These are phyloP conservation scores for Kodamaea sp. DNA, from an alignment of 1,139 yeast genomes.

Conservation along the genomic window DNA sequence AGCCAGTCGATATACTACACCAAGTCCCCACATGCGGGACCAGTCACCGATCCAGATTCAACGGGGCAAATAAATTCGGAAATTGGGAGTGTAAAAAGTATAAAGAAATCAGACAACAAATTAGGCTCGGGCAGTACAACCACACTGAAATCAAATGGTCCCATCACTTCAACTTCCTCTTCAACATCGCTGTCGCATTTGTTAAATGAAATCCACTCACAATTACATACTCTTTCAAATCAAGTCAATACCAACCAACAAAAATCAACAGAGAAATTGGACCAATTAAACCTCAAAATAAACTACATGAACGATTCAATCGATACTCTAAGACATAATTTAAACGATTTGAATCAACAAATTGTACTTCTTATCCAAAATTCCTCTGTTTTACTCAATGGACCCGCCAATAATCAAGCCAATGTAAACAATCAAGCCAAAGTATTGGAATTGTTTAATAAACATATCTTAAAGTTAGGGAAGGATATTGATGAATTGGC, in stretches of 20 bases:
- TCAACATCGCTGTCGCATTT: background rate
- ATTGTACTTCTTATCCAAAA: slow-evolving; percentile 12
- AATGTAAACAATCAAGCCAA: slow-evolving; percentile 9
- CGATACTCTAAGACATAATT: slow-evolving; percentile 12
- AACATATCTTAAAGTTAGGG: slow-evolving; percentile 21
- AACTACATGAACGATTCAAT: slow-evolving; percentile 26
- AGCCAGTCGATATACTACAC: slow-evolving; percentile 12
- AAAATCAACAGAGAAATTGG: slow-evolving; percentile 21
- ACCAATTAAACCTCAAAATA: slow-evolving; percentile 23
- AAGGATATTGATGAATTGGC: slow-evolving; percentile 24
- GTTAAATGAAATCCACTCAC: slow-evolving; percentile 11
- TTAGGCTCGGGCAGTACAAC: background rate
- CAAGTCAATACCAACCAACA: slow-evolving; percentile 19
- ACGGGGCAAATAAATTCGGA: too few relatives aligned
- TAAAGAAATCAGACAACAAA: background rate
- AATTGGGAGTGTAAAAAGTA: too few relatives aligned
- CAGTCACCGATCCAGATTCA: slow-evolving; percentile 1
- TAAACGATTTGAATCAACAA: slow-evolving; percentile 14
- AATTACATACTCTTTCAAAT: slow-evolving; percentile 15
- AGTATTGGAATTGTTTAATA: slow-evolving; percentile 20
- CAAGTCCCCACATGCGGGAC: slow-evolving; percentile 4
- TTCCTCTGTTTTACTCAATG: slow-evolving; percentile 3
- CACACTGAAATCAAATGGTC: slow-evolving; percentile 1
- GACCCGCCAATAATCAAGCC: slow-evolving; percentile 2
- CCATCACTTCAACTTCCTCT: background rate